A percentile compares a stretch with the other conserved stretches of the same genome.
phyloP scores from a whole-genome alignment of 306 rosid species.

The Mimosa bimucronata region DNA sequence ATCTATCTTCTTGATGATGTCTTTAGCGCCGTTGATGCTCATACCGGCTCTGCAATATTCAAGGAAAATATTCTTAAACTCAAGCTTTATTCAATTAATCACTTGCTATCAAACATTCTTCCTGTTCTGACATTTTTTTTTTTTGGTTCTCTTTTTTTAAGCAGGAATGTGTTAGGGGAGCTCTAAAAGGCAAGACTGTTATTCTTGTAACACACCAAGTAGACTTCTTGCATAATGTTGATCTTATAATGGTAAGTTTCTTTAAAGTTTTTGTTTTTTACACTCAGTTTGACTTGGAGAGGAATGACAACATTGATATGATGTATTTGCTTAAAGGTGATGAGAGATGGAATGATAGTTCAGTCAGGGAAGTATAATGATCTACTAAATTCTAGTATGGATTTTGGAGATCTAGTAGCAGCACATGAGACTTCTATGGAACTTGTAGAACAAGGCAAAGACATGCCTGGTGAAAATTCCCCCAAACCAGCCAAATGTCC shows the following conservation, averaged over 20 bases:
- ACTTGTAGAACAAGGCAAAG: slow-evolving; percentile 71
- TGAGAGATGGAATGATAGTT: slow-evolving; percentile 83
- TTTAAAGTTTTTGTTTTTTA: background rate
- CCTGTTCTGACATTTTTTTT: background rate
- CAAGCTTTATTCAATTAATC: background rate
- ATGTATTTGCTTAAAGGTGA: slow-evolving; percentile 59
- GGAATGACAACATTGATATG: slow-evolving; percentile 15
- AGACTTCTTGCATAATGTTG: slow-evolving; percentile 94
- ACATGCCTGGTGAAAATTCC: slow-evolving; percentile 44
- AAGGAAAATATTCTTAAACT: slow-evolving; percentile 56
- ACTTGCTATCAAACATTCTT: background rate
- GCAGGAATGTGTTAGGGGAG: slow-evolving; percentile 96
- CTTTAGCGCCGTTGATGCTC: slow-evolving; percentile 98
- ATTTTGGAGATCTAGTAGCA: slow-evolving; percentile 77
- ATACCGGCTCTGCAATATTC: slow-evolving; percentile 91
- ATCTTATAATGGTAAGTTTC: slow-evolving; percentile 70
- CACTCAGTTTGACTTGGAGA: slow-evolving; percentile 2
- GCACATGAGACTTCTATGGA: slow-evolving; percentile 96
- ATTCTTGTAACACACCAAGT: slow-evolving; percentile 96
- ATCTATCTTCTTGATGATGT: slow-evolving; percentile 93
- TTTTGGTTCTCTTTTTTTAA: background rate
- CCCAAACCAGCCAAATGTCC: slow-evolving; percentile 44
- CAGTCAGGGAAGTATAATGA: slow-evolving; percentile 82
- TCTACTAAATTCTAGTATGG: slow-evolving; percentile 64
- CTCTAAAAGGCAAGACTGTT: slow-evolving; percentile 76